Conservation (phyloP, 2,329 filamentous ascomycete genomes). For the Thyridium curvatum region DNA sequence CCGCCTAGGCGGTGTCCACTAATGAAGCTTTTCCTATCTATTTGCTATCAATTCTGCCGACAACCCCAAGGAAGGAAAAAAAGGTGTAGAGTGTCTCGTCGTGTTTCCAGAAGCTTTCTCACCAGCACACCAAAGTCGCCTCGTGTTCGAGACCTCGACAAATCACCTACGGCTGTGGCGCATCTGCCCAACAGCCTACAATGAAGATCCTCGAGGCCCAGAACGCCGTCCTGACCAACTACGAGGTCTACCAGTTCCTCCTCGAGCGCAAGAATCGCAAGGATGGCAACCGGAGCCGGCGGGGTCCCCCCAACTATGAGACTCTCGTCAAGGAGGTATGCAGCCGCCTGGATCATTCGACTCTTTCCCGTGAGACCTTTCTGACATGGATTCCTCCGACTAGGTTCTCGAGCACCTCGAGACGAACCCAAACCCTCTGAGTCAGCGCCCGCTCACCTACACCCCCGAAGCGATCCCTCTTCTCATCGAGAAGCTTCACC, state of each 20-base stretch:
- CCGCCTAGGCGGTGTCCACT: too few species aligned
- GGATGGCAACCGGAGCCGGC: constrained; percentile 40
- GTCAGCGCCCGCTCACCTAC: constrained; percentile 48
- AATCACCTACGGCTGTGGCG: neutral
- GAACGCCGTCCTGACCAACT: constrained; percentile 64
- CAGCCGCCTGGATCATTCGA: constrained; percentile 3
- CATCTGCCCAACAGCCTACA: constrained; percentile 5
- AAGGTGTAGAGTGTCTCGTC: too few species aligned
- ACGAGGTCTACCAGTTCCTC: constrained; percentile 65
- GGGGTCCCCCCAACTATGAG: constrained; percentile 3
- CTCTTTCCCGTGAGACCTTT: constrained; percentile 1
- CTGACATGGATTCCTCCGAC: neutral
- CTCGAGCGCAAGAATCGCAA: constrained; percentile 38
- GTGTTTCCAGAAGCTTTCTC: too few species aligned
- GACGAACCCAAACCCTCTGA: constrained; percentile 48
- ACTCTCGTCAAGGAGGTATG: constrained; percentile 59
- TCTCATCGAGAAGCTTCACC: constrained; percentile 49
- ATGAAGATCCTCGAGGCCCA: constrained; percentile 71
- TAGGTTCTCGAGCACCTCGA: constrained; percentile 57
- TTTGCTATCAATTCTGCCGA: too few species aligned
- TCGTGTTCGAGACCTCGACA: too few species aligned
- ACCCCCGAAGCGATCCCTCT: constrained; percentile 41
- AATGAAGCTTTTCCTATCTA: too few species aligned
- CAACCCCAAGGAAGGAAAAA: neutral
- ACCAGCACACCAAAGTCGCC: too few species aligned